Evolutionary conservation across 2,329 filamentous ascomycete species (phyloP).

Genomic region (Aspergillus candidus): DNA sequence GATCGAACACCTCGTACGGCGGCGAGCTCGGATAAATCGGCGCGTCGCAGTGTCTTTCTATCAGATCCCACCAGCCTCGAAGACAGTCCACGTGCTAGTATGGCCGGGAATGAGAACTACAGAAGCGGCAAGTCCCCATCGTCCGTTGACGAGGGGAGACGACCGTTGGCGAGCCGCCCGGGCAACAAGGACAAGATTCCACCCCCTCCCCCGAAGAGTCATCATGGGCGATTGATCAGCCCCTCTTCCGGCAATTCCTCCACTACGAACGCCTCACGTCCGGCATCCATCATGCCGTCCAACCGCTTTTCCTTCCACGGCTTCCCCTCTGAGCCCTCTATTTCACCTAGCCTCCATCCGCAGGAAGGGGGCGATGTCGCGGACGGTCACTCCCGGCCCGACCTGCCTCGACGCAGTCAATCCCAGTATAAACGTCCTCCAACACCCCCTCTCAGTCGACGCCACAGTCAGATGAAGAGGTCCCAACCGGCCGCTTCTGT

Average conservation of each 20-base stretch:
- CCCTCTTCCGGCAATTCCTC: conserved; percentile 24
- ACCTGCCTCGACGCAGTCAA: conserved; percentile 25
- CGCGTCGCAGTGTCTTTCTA: no score
- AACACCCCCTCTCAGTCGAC: conserved; percentile 44
- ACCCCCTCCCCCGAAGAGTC: conserved; percentile 64
- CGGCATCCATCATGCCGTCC: conserved; percentile 20
- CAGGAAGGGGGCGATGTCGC: conserved; percentile 42
- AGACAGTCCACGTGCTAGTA: no score
- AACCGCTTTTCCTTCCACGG: conserved; percentile 23
- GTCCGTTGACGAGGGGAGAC: conserved; percentile 48
- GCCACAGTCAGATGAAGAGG: conserved; percentile 42
- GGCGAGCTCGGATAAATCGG: no score
- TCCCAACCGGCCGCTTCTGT: conserved; percentile 28
- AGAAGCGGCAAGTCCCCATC: conserved; percentile 49
- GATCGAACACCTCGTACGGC: conserved; percentile 39
- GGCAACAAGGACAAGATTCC: conserved; percentile 55
- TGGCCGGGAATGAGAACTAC: no score
- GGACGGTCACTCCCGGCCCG: conserved; percentile 13
- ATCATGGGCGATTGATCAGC: conserved; percentile 70
- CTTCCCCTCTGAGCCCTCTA: conserved; percentile 17
- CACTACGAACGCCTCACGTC: conserved; percentile 24
- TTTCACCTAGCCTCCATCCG: conserved; percentile 43
- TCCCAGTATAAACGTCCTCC: conserved; percentile 40
- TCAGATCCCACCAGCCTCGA: no score
- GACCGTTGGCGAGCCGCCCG: conserved; percentile 24